These are phyloP conservation scores for Fusarium concolor DNA, from an alignment of 2,329 filamentous ascomycete genomes.

Conservation along the genomic window DNA sequence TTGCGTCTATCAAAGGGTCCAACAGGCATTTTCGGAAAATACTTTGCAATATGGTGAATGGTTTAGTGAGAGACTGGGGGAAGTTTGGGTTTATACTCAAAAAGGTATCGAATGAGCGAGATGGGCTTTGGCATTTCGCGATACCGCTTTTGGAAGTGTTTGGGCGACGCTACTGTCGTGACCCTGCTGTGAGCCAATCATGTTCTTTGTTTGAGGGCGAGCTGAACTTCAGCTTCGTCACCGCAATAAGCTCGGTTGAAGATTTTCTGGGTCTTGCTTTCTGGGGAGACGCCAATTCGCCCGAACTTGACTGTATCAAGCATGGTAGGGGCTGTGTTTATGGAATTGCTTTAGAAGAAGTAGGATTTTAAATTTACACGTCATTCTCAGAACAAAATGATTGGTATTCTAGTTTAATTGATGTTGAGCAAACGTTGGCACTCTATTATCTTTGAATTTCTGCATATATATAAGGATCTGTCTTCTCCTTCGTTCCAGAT, in stretches of 20 bases:
- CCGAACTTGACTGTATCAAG: slow-evolving; percentile 14
- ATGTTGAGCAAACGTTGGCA: background rate
- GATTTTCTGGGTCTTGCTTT: background rate
- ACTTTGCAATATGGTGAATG: background rate
- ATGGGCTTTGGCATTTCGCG: background rate
- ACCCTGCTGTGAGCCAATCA: background rate
- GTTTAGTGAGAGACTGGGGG: background rate
- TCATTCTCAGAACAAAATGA: background rate
- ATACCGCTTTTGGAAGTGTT: slow-evolving; percentile 36
- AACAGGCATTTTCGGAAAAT: slow-evolving; percentile 39
- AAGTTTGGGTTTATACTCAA: slow-evolving; percentile 31
- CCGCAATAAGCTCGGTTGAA: background rate
- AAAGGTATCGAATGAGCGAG: slow-evolving; percentile 36
- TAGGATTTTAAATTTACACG: background rate
- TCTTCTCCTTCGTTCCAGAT: background rate
- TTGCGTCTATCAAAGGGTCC: slow-evolving; percentile 52
- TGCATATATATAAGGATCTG: slow-evolving; percentile 1
- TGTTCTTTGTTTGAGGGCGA: accelerated
- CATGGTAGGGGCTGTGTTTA: background rate
- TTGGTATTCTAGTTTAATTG: background rate
- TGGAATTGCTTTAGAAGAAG: background rate
- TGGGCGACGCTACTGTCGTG: slow-evolving; percentile 38
- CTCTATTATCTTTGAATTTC: background rate
- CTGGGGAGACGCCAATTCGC: slow-evolving; percentile 8
- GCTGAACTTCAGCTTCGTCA: slow-evolving; percentile 5